Base-by-base conservation (phyloP, 2,329 filamentous ascomycete species). In the Aspergillus carbonarius region DNA sequence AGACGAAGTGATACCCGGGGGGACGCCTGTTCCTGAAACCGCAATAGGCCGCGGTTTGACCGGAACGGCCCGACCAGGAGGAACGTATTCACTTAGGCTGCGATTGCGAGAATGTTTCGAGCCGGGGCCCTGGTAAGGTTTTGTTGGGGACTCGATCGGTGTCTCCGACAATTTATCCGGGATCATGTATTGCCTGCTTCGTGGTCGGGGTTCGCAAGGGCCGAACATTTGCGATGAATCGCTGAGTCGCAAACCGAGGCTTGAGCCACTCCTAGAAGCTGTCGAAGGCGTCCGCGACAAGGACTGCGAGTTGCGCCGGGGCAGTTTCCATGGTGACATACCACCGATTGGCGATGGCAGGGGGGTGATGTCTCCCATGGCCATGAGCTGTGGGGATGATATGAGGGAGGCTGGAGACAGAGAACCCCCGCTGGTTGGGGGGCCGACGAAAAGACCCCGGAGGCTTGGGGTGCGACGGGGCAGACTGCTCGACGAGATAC, bases 41-140 rank as follows among this genome's bases (percentile, higher is more conserved):
- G 89, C 91, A 56, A 90, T 83, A 62, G 91, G 88, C 44, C 92
- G 85, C 32, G 79, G 77, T 69, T 86, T 90, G 0, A 88, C 82
- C 51, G 89, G 83, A 44, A 86, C 82, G 63, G 88, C 79, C 12
- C 68, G 67, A 5, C 85, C 79, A 55, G 95, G 90, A 2, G 92
- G 92, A 0, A 87, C 83, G 74, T 96, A 96, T 64, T 97, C 93
- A 78, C 92, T 96, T 25, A 95, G 79, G 74, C 93, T 97, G 67
- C 93, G 84, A 72, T 95, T 92, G 59, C 90, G 85, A 12, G 80
- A 79, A 72, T 91, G 90, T 13, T 66, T 73, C 56, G 64, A 67
- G 37, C 66, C 66, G 10, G 62, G 63, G 17, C 74, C 74, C 30
- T 69, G 70, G 52, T 58, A 32, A 17, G 37, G 18, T 50, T 64